phyloP scores from a whole-genome alignment of 1,284 basidiomycete species.

The Tilletia horrida region DNA sequence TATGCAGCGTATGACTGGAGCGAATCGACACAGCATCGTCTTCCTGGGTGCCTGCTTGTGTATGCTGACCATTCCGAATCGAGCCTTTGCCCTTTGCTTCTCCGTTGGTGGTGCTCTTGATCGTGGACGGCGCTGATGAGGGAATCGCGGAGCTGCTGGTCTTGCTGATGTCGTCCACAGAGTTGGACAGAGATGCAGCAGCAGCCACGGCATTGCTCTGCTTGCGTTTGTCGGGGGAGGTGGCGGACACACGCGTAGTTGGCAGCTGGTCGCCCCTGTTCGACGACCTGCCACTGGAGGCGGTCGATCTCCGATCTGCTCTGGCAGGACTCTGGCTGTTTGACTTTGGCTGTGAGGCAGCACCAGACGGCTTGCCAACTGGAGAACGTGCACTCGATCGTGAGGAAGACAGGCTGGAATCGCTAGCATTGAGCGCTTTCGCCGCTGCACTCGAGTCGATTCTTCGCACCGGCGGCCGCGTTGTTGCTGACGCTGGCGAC shows the following conservation, averaged over 20 bases:
- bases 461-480: not conserved
- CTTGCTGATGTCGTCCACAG: not conserved
- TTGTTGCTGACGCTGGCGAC: no score
- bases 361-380: no score
- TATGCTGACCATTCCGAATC: not conserved
- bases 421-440: not conserved
- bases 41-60: no score
- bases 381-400: no score
- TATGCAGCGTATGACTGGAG: constrained; percentile 32
- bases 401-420: not conserved
- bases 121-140: not conserved
- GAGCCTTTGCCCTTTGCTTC: not conserved
- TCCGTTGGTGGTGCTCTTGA: not conserved
- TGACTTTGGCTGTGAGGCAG: no score
- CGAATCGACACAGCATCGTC: constrained; percentile 29
- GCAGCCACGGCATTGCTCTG: not conserved
- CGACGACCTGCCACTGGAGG: no score
- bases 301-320: not conserved
- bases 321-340: not conserved
- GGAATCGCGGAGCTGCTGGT: not conserved
- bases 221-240: not conserved
- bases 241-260: constrained; percentile 2
- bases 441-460: constrained; percentile 5
- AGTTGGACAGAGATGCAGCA: not conserved
- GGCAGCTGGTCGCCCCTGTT: not conserved